Percentiles rank a stretch among this genome's conserved stretches.
Evolutionary conservation across 495 filamentous ascomycete genomes (phyloP).

Genomic region (Penicillium steckii): DNA sequence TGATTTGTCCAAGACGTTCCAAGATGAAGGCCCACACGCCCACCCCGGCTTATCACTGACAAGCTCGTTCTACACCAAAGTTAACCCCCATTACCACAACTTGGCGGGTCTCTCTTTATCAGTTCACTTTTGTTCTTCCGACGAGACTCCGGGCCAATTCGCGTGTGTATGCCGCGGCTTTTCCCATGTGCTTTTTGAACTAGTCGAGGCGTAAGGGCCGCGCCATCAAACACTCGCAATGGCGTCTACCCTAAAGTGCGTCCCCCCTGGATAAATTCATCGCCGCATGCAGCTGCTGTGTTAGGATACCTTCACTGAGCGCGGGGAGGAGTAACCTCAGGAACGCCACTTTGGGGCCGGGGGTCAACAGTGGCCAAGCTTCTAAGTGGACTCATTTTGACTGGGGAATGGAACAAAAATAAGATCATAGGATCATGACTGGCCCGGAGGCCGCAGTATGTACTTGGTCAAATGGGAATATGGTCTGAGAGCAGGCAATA

Average conservation of each 20-base stretch:
- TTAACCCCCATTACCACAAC: background rate
- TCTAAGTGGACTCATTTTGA: background rate
- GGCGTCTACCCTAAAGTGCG: too few species aligned
- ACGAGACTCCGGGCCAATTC: constrained; percentile 1
- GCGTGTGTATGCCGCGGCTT: background rate
- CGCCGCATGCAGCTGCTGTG: background rate
- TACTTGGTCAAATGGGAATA: background rate
- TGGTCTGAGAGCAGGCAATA: background rate
- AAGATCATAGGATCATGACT: background rate
- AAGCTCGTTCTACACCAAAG: constrained; percentile 14
- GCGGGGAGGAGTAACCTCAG: constrained; percentile 11
- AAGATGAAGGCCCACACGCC: background rate
- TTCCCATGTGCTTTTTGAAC: background rate
- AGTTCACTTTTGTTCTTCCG: background rate
- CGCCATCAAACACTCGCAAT: constrained; percentile 1
- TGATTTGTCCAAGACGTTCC: background rate
- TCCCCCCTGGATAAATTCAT: background rate
- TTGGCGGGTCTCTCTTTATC: constrained; percentile 5
- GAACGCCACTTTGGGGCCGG: constrained; percentile 8
- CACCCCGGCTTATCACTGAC: constrained; percentile 23
- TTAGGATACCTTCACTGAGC: background rate
- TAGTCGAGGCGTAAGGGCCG: background rate
- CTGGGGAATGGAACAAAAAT: background rate
- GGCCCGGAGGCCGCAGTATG: background rate
- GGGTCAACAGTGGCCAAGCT: background rate